Evolutionary conservation across 1,284 basidiomycete species (phyloP).

Genomic region (Quambalaria eucalypti): DNA sequence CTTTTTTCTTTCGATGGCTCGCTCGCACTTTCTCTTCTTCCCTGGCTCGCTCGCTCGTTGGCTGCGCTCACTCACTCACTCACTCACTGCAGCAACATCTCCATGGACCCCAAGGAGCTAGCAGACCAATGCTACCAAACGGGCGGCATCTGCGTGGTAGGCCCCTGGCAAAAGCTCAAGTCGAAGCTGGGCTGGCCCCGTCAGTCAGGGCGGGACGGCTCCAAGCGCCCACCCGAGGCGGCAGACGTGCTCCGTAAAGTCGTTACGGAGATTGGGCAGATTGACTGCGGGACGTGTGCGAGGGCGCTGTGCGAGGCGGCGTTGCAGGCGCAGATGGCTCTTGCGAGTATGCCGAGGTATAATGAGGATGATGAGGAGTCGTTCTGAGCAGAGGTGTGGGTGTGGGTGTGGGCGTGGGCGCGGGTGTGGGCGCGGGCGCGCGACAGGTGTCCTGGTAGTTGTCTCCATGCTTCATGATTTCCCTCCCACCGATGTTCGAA

Average conservation of each 20-base stretch:
- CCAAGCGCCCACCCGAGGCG: conserved; percentile 3
- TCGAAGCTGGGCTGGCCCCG: conserved; percentile 6
- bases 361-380: neutral
- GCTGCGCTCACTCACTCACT: too few species aligned
- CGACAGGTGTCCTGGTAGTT: too few species aligned
- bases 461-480: too few species aligned
- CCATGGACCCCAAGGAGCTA: conserved; percentile 8
- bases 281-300: conserved; percentile 8
- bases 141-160: conserved; percentile 4
- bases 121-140: conserved; percentile 9
- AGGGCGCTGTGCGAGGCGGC: conserved; percentile 5
- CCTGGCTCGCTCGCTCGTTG: too few species aligned
- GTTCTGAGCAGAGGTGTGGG: conserved; percentile 1
- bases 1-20: too few species aligned
- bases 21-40: too few species aligned
- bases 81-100: too few species aligned
- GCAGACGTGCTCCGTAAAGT: conserved; percentile 4
- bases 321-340: conserved; percentile 2
- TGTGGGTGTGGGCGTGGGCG: too few species aligned
- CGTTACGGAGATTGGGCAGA: conserved; percentile 6
- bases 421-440: too few species aligned
- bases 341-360: conserved; percentile 7
- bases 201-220: conserved; percentile 1
- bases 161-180: conserved; percentile 3
- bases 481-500: too few species aligned